Percentiles rank a stretch among this genome's conserved stretches.
Evolutionary conservation across 192 early-diverging fungal species (phyloP).

Genomic region (Geosiphon pyriformis): DNA sequence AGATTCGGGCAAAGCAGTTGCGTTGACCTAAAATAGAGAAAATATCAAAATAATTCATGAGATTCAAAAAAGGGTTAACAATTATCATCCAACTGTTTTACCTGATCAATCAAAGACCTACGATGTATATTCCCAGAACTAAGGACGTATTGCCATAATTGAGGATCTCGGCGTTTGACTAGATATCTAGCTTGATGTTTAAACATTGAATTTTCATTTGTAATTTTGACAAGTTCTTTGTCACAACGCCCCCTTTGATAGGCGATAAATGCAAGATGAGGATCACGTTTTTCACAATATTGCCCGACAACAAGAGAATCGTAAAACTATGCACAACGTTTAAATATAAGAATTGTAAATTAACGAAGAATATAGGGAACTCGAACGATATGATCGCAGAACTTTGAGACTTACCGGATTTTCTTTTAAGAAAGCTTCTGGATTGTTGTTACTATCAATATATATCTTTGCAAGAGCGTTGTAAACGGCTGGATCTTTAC

Average conservation of each 20-base stretch:
- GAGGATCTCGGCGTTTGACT: constrained; percentile 78
- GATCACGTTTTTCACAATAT: constrained; percentile 99
- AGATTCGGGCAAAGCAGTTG: constrained; percentile 88
- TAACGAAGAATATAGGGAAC: not conserved
- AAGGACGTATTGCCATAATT: constrained; percentile 83
- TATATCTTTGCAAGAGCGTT: constrained; percentile 99
- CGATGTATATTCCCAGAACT: constrained; percentile 74
- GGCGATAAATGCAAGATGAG: constrained; percentile 89
- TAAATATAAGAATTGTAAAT: not conserved
- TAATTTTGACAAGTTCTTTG: constrained; percentile 88
- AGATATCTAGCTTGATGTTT: constrained; percentile 98
- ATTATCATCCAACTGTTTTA: too few species aligned
- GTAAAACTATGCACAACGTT: constrained; percentile 53
- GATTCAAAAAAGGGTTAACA: not conserved
- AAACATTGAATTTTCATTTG: constrained; percentile 98
- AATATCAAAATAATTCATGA: not conserved
- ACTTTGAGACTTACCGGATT: constrained; percentile 49
- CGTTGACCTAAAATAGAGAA: constrained; percentile 50
- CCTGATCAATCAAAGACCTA: constrained; percentile 89
- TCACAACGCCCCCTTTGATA: constrained; percentile 96
- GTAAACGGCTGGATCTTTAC: constrained; percentile 84
- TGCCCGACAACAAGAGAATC: constrained; percentile 90
- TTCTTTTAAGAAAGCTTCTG: constrained; percentile 89
- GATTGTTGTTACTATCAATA: constrained; percentile 98
- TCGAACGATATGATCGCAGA: too few species aligned